phyloP scores from a whole-genome alignment of 192 early-diverging fungal genomes.

The Gaertneriomyces semiglobifer region DNA sequence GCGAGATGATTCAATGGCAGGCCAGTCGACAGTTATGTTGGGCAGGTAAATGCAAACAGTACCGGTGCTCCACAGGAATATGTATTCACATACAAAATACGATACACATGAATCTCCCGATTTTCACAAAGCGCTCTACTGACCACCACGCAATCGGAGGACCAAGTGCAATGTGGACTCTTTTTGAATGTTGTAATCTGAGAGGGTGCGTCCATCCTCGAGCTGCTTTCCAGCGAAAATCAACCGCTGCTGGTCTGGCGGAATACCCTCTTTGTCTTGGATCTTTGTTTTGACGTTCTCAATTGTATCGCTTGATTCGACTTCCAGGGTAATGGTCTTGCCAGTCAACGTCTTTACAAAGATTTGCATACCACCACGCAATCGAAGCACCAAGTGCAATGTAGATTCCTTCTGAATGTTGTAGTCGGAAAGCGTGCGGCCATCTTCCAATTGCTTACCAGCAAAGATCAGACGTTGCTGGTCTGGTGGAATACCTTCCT shows the following conservation, averaged over 20 bases:
- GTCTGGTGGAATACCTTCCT: slow-evolving; percentile 70
- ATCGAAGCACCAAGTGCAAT: slow-evolving; percentile 66
- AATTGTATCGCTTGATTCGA: slow-evolving; percentile 75
- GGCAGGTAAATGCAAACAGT: too few relatives aligned
- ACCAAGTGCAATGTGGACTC: slow-evolving; percentile 72
- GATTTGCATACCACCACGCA: slow-evolving; percentile 63
- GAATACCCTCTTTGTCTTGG: slow-evolving; percentile 58
- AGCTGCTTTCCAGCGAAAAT: slow-evolving; percentile 80
- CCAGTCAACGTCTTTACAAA: slow-evolving; percentile 88
- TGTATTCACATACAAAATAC: too few relatives aligned
- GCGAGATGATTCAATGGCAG: too few relatives aligned
- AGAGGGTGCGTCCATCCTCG: slow-evolving; percentile 65
- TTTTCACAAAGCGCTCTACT: too few relatives aligned
- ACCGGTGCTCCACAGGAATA: too few relatives aligned
- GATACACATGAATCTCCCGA: too few relatives aligned
- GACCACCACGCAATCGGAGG: slow-evolving; percentile 53
- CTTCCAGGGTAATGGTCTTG: slow-evolving; percentile 79
- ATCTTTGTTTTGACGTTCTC: slow-evolving; percentile 69
- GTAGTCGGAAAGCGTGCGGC: slow-evolving; percentile 55
- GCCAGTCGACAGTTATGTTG: too few relatives aligned
- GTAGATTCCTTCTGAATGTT: slow-evolving; percentile 70
- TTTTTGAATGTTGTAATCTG: slow-evolving; percentile 62
- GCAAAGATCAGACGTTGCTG: slow-evolving; percentile 80
- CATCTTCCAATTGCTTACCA: slow-evolving; percentile 77
- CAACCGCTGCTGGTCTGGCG: slow-evolving; percentile 75